Evolutionary conservation across 208 protist species (phyloP), one percentile per base, ranked within the genome.

Genomic region (Zelonia costaricensis): DNA sequence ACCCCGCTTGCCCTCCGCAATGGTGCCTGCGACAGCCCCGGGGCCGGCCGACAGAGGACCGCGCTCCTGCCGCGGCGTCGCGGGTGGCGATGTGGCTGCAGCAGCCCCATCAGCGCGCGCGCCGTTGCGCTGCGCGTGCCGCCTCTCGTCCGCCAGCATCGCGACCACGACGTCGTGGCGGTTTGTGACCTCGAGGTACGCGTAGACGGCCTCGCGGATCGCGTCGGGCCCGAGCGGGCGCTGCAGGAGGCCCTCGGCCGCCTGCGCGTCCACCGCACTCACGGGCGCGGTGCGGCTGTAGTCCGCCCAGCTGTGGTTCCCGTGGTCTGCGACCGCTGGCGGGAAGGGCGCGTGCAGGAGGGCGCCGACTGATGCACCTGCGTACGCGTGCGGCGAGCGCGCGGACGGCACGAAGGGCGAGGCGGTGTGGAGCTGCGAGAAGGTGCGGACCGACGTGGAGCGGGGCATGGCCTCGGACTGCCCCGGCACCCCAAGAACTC

Each of bases 161-260:
- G 74, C 74, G 35, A 76, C 52, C 52, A 78, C 82, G 36, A 88
- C 82, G 33, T 88, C 82, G 42, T 74, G 74, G 23, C 69, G 43
- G 35, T 68, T 72, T n/a, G 69, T 73, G 23, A 65, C 58, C 33
- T 78, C 74, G 35, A 88, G 69, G 40, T 88, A 78, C 2, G 68
- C 77, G 48, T 69, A 62, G 0, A 88, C 70, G 1, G 69, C 69
- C 20, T 76, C 72, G 28, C 65, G 68, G 23, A 79, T 57, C 15
- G 61, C 58, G 46, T 82, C 69, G 0, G 62, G 52, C 7, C 53
- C 52, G 15, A 61, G 53, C 1, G 52, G 62, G 22, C 60, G 60
- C 28, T 66, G 60, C 48, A 66, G 48, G 18, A 66, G 38, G n/a
- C 20, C 25, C 16, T 66, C 60, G 10, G 28, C 27, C 9, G 35